phyloP scores from a whole-genome alignment of 768 basidiomycete species.

The Pisolithus marmoratus region DNA sequence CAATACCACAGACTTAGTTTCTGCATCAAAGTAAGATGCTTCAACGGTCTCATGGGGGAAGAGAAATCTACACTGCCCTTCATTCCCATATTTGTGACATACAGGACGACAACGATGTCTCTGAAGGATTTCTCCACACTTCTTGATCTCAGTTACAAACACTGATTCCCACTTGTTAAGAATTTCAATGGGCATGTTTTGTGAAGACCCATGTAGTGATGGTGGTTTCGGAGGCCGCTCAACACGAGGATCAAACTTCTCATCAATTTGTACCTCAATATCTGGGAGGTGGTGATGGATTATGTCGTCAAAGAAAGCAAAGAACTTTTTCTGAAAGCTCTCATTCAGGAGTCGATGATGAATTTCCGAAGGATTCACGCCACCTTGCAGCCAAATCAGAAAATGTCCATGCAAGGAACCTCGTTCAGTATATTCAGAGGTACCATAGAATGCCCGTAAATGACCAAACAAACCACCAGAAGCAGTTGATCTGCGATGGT shows the following conservation, averaged over 20 bases:
- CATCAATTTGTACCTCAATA: too few species aligned
- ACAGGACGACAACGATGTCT: slow-evolving; percentile 14
- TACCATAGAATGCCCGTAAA: slow-evolving; percentile 26
- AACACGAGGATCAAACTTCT: too few species aligned
- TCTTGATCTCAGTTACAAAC: slow-evolving; percentile 8
- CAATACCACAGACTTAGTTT: slow-evolving; percentile 24
- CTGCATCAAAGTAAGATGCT: slow-evolving; percentile 23
- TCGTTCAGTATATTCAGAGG: slow-evolving; percentile 20
- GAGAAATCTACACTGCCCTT: slow-evolving; percentile 21
- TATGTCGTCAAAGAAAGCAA: slow-evolving; percentile 28
- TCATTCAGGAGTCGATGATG: slow-evolving; percentile 14
- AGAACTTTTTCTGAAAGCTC: slow-evolving; percentile 9
- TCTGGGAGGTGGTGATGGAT: slow-evolving; percentile 23
- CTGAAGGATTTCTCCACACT: slow-evolving; percentile 18
- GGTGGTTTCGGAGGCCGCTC: too few species aligned
- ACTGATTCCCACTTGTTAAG: too few species aligned
- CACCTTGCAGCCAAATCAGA: slow-evolving; percentile 24
- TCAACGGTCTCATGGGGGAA: slow-evolving; percentile 30
- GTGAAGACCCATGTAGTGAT: too few species aligned
- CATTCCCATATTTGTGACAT: slow-evolving; percentile 29
- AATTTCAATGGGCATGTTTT: too few species aligned
- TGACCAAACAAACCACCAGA: slow-evolving; percentile 28
- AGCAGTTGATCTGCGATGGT: too few species aligned
- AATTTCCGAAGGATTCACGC: slow-evolving; percentile 27
- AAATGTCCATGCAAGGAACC: slow-evolving; percentile 30